Base-by-base conservation (phyloP, 2,329 filamentous ascomycete genomes). In the Xylaria sp. region DNA sequence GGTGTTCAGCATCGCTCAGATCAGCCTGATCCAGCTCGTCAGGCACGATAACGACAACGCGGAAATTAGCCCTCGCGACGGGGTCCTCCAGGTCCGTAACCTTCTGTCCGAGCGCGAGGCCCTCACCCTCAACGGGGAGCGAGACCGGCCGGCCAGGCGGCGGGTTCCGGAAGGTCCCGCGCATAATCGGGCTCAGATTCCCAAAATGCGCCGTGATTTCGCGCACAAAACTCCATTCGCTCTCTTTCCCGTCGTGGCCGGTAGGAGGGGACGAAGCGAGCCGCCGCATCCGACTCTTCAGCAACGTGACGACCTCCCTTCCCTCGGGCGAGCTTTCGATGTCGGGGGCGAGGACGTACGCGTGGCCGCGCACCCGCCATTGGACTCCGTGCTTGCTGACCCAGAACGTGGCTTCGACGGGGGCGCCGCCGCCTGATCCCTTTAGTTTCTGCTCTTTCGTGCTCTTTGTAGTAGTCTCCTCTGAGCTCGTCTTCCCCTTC, bases 121-220 rank as follows among this genome's bases (percentile, higher is more conserved):
- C 81, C 12, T 80, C 77, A 13, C 58, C 60, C 23, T 82, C 78
- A 84, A 76, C 68, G 79, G 85, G 75, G 76, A 88, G 72, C 72
- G 86, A 80, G 74, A 91, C 78, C 58, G 89, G 85, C 69, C 84
- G 83, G 0, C 92, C 92, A 0, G 92, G 91, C 5, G 87, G 84
- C 77, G 96, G 87, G 78, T 92, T 89, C 80, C 89, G 90, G 79
- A 94, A 94, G 9, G 88, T 86, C 10, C 91, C 92, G 78, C 94
- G 87, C 90, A 97, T 93, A 0, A 84, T 83, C 6, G 95, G 95
- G 73, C 88, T 91, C 74, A 96, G 81, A 79, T 98, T 98, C 23
- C 93, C 95, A 86, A 98, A 98, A 79, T 96, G 93, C 58, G 88
- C 92, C 60, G 92, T 94, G 44, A 98, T 80, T 81, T 97, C 94